Evolutionary conservation across 1,139 yeast species (phyloP), one percentile per base, ranked within the genome.

Genomic region (Suhomyces bokatorum): DNA sequence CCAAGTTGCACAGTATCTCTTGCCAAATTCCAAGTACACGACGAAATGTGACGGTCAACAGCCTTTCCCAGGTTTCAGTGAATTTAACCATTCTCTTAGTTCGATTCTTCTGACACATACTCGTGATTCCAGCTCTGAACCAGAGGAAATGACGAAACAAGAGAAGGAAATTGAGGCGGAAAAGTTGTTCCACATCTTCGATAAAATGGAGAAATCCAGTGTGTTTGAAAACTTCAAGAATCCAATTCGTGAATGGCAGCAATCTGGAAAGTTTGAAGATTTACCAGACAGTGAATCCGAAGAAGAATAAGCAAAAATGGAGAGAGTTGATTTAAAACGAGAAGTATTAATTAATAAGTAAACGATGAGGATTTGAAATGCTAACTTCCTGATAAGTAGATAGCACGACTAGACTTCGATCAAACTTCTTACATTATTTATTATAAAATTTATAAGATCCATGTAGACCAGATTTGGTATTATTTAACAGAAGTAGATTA

Each of bases 81-180:
- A 45, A 15, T 33, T 51, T 6, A 45, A 42, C 27, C 44, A 41
- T 17, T 43, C 53, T 3, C 37, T 50, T n/a, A 35, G 35, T 30
- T 42, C 49, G 7, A 48, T 49, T 13, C 33, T 51, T 2, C 32
- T 47, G 29, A 38, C 39, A 27, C 42, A 44, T 14, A 40, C 52
- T n/a, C 33, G 43, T 22, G 40, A 35, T 17, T 35, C 46, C 10
- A 45, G 44, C 13, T 34, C 49, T 7, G 42, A 26, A 14, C 44
- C 43, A 4, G 46, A 41, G 22, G 57, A 53, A 14, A 63, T 78
- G 66, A 67, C 78, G 1, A 70, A 67, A n/a, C 78, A 73, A 44
- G 84, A 80, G 50, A 78, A 79, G 54, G 80, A 77, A 47, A 57
- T 58, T 9, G 84, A 80, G 52, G 79, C 83, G 1, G 82, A 78